phyloP scores from a whole-genome alignment of 768 basidiomycete genomes.

The Rhodosporidiobolus odoratus region DNA sequence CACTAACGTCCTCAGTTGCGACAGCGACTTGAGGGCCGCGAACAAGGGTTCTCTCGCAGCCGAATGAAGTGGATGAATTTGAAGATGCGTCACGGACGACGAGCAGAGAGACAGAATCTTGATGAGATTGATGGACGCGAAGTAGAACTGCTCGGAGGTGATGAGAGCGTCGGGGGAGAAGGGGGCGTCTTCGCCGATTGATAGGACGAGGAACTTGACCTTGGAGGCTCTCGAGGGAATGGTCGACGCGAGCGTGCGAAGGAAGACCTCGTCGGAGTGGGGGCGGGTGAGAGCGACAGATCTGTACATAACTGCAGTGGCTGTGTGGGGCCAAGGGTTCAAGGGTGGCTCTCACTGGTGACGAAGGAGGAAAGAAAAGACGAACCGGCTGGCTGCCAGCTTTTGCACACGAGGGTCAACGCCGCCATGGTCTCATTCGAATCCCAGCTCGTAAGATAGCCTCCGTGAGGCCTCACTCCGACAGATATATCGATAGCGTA shows the following conservation, averaged over 20 bases:
- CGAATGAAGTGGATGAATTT: constrained; percentile 3
- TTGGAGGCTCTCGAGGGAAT: neutral
- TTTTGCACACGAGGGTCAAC: neutral
- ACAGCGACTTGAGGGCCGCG: neutral
- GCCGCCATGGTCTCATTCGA: neutral
- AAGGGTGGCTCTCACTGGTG: neutral
- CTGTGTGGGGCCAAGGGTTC: neutral
- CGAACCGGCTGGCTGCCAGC: neutral
- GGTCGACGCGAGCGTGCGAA: neutral
- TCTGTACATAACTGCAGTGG: neutral
- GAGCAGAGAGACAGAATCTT: neutral
- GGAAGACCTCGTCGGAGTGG: neutral
- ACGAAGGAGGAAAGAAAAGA: neutral
- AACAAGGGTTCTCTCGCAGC: constrained; percentile 1
- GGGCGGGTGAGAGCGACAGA: neutral
- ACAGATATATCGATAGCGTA: neutral
- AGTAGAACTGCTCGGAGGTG: neutral
- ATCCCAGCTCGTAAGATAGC: neutral
- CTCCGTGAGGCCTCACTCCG: neutral
- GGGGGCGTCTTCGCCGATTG: neutral
- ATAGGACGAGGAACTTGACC: neutral
- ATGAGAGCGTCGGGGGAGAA: neutral
- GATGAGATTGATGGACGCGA: constrained; percentile 1
- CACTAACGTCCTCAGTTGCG: neutral
- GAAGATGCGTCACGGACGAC: neutral